Evolutionary conservation across 495 filamentous ascomycete genomes (phyloP), one percentile per base, ranked within the genome.

Genomic region (Neurospora sp.): DNA sequence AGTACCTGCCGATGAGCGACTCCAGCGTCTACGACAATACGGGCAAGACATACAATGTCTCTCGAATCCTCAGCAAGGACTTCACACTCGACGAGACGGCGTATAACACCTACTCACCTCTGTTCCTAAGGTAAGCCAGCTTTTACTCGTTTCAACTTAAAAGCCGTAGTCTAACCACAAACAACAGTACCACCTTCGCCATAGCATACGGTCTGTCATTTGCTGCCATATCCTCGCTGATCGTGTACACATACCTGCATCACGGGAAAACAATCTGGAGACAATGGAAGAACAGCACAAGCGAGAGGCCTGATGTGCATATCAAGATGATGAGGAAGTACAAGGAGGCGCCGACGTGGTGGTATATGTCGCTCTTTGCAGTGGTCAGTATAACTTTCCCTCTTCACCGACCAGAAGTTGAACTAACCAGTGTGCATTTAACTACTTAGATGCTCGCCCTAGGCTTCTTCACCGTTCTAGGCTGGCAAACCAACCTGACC

Each of bases 141-240:
- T 37, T 17, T 45, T 4, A 43, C 15, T 19, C 5, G 15, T 2
- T 39, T 5, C 39, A 43, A 19, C 5, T n/a, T 28, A 17, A 1
- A 24, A 59, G 48, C 31, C 36, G 4, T 69, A 4, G 6, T 24
- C 24, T 70, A 10, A 72, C 15, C 5, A 3, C 69, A 54, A 28
- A 42, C 37, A 0, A 71, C 69, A 86, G 85, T 73, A 90, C 89
- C 36, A 87, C 88, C 0, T 92, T 90, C 75, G 85, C 88, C 69
- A 79, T 91, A 69, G 86, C 88, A 0, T 93, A 92, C 72, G 91
- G 90, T 0, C 82, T 93, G 1, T 90, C 90, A 1, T 93, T 93
- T 75, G 91, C 91, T 19, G 88, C 91, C 39, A 87, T 93, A 42
- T 84, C 89, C 0, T 88, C 89, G 0, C 85, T 92, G 39, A 84